Conservation (phyloP, 129 eudicot genomes). For the Calendula officinalis region DNA sequence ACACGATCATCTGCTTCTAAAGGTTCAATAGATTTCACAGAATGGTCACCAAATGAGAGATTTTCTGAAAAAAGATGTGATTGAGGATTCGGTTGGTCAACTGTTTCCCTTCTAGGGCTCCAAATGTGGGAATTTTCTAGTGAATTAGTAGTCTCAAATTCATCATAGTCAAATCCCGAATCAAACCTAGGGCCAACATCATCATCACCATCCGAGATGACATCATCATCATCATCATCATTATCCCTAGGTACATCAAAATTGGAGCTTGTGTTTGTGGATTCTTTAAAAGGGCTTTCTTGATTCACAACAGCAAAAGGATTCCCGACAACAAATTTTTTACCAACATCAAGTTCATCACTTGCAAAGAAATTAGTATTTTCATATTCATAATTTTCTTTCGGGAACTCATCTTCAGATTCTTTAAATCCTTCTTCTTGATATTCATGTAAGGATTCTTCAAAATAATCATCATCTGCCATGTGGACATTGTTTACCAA, state of each 20-base stretch:
- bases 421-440: conserved; percentile 13
- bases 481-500: conserved; percentile 24
- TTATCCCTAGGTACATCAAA: conserved; percentile 22
- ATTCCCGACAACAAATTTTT: conserved; percentile 37
- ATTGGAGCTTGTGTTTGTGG: conserved; percentile 24
- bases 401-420: conserved; percentile 22
- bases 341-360: conserved; percentile 31
- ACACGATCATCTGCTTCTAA: conserved; percentile 34
- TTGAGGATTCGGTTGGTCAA: conserved; percentile 21
- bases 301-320: conserved; percentile 39
- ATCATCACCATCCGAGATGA: conserved; percentile 29
- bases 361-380: conserved; percentile 29
- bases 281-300: conserved; percentile 29
- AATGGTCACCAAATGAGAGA: conserved; percentile 31
- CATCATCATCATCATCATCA: conserved; percentile 22
- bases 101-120: conserved; percentile 31
- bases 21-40: conserved; percentile 21
- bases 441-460: conserved; percentile 25
- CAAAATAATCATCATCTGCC: conserved; percentile 35
- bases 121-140: conserved; percentile 32
- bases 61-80: conserved; percentile 36
- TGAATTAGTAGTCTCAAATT: conserved; percentile 33
- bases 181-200: conserved; percentile 43
- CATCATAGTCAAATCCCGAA: conserved; percentile 52
- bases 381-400: conserved; percentile 30